phyloP scores from a whole-genome alignment of 805 yeast genomes.

The Suhomyces xylopsoci region DNA sequence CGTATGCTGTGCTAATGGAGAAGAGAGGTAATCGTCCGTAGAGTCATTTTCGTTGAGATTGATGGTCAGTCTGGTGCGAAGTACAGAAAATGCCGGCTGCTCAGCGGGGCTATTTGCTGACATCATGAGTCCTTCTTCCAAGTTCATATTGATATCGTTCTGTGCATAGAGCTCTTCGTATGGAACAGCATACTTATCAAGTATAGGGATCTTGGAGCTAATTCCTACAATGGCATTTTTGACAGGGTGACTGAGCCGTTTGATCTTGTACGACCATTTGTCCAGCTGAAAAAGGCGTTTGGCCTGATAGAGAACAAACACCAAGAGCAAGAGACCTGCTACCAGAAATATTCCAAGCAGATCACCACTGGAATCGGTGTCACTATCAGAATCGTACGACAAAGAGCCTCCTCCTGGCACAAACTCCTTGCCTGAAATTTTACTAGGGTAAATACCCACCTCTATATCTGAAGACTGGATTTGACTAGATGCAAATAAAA shows the following conservation, averaged over 20 bases:
- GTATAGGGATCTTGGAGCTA: slow-evolving; percentile 21
- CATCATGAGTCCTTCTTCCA: slow-evolving; percentile 35
- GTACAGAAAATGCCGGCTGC: slow-evolving; percentile 17
- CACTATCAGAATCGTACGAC: slow-evolving; percentile 15
- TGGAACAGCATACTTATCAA: slow-evolving; percentile 12
- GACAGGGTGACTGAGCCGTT: slow-evolving; percentile 13
- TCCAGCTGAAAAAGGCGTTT: background rate
- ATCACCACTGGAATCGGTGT: slow-evolving; percentile 10
- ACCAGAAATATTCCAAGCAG: slow-evolving; percentile 8
- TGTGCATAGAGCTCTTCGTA: slow-evolving; percentile 18
- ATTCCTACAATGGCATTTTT: slow-evolving; percentile 9
- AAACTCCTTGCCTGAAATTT: slow-evolving; percentile 28
- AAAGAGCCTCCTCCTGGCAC: slow-evolving; percentile 27
- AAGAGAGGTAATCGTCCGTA: background rate
- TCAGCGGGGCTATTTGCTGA: slow-evolving; percentile 8
- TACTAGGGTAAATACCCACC: slow-evolving; percentile 44
- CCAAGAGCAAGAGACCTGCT: slow-evolving; percentile 15
- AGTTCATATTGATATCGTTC: slow-evolving; percentile 19
- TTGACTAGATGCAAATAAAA: slow-evolving; percentile 77
- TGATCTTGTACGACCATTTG: slow-evolving; percentile 7
- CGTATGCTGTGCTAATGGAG: background rate
- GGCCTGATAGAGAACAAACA: slow-evolving; percentile 17
- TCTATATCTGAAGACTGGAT: slow-evolving; percentile 24
- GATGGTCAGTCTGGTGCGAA: slow-evolving; percentile 38
- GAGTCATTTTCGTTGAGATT: slow-evolving; percentile 21